Evolutionary conservation across 352 stramenopile species (phyloP).

Genomic region (Phytophthora vignae): DNA sequence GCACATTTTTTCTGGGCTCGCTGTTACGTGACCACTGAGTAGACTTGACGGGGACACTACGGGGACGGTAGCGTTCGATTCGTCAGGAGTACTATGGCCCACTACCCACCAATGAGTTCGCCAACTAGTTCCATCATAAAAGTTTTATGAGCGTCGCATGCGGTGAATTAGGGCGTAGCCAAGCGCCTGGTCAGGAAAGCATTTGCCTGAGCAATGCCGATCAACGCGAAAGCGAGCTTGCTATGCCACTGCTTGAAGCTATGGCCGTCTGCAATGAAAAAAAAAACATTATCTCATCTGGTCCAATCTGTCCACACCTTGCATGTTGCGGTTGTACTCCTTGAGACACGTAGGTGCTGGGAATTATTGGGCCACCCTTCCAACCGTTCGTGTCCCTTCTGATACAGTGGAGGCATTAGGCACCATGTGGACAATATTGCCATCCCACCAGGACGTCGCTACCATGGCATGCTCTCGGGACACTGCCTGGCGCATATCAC

Average conservation of each 20-base stretch:
- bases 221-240: conserved; percentile 17
- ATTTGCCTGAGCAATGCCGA: conserved; percentile 13
- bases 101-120: conserved; percentile 9
- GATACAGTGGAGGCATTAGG: conserved; percentile 4
- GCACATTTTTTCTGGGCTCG: background rate
- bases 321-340: conserved; percentile 39
- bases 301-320: conserved; percentile 43
- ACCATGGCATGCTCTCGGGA: conserved; percentile 1
- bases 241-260: conserved; percentile 42
- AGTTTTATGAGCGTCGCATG: background rate
- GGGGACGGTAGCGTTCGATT: too few relatives aligned
- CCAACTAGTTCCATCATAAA: conserved; percentile 10
- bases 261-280: conserved; percentile 26
- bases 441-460: background rate
- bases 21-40: too few relatives aligned
- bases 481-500: too few relatives aligned
- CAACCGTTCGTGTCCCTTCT: conserved; percentile 1
- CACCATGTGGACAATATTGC: too few relatives aligned
- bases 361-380: conserved; percentile 12
- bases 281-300: conserved; percentile 38
- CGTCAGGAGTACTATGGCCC: background rate
- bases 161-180: background rate
- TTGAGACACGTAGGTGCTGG: conserved; percentile 29
- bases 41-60: too few relatives aligned
- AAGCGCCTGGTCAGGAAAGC: conserved; percentile 12